Percentiles rank a stretch among this genome's conserved stretches.
These are phyloP conservation scores for Venturia carpophila DNA, from an alignment of 2,329 filamentous ascomycete species.

Conservation along the genomic window DNA sequence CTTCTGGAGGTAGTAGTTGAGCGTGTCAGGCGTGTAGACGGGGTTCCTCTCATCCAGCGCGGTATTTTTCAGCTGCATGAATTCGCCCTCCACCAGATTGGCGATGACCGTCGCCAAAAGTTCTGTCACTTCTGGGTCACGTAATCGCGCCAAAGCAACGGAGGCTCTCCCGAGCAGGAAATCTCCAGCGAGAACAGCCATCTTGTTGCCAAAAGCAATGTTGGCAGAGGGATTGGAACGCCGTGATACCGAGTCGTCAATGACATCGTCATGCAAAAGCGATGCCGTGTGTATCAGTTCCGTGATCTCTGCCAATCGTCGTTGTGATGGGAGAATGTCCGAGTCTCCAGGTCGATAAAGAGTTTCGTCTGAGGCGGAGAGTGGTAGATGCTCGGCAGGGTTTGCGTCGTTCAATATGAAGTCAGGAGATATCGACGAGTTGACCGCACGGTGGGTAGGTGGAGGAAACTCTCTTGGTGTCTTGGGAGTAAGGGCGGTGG, in stretches of 20 bases:
- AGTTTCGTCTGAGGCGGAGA: slow-evolving; percentile 40
- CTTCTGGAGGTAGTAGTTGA: slow-evolving; percentile 94
- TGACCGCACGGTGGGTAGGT: slow-evolving; percentile 37
- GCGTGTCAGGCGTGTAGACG: slow-evolving; percentile 76
- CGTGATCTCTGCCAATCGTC: slow-evolving; percentile 89
- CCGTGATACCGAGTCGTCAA: slow-evolving; percentile 81
- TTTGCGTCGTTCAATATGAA: slow-evolving; percentile 72
- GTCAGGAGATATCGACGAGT: slow-evolving; percentile 53
- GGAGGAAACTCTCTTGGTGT: slow-evolving; percentile 35
- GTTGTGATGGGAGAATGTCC: slow-evolving; percentile 80
- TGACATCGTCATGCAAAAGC: slow-evolving; percentile 94
- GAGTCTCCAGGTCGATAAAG: slow-evolving; percentile 40
- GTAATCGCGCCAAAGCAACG: slow-evolving; percentile 79
- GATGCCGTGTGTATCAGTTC: slow-evolving; percentile 97
- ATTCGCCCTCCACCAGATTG: slow-evolving; percentile 95
- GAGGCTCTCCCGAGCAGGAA: slow-evolving; percentile 90
- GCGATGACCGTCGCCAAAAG: slow-evolving; percentile 92
- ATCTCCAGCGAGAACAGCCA: slow-evolving; percentile 96
- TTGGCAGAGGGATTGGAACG: slow-evolving; percentile 84
- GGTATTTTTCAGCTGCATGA: slow-evolving; percentile 99
- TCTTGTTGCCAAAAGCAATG: slow-evolving; percentile 95
- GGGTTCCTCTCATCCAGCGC: slow-evolving; percentile 78
- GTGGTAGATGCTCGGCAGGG: slow-evolving; percentile 52
- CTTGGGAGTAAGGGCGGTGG: slow-evolving; percentile 69
- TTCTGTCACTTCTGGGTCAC: slow-evolving; percentile 91